Conservation (phyloP, 73 alveolate species). For the Blepharisma stoltei region DNA sequence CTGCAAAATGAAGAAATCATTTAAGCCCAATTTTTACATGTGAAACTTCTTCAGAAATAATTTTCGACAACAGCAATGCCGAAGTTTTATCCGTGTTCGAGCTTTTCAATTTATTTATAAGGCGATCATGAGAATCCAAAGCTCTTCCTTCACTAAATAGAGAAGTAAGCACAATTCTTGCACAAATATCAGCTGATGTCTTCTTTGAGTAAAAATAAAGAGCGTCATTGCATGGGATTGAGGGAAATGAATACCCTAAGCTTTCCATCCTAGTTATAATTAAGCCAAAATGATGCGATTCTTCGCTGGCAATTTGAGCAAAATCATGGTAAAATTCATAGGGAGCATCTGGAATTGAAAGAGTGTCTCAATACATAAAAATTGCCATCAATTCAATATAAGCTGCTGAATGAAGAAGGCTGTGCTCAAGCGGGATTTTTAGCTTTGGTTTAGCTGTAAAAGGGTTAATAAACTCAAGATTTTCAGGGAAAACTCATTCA, state of each 20-base stretch:
- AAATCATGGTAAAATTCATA: background rate
- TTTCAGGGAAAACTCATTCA: too few relatives aligned
- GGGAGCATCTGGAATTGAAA: background rate
- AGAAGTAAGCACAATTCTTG: background rate
- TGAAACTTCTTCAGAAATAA: background rate
- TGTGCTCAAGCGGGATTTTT: background rate
- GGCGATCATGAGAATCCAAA: background rate
- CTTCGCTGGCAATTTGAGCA: background rate
- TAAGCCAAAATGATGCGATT: background rate
- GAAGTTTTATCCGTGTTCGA: background rate
- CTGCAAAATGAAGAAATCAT: background rate
- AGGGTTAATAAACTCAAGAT: too few relatives aligned
- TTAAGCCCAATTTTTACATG: background rate
- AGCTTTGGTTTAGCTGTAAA: background rate
- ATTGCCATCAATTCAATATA: background rate
- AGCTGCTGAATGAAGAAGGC: background rate
- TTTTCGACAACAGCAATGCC: background rate
- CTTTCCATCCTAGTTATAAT: background rate
- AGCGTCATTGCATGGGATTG: background rate
- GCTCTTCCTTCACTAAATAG: background rate
- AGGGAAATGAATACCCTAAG: background rate
- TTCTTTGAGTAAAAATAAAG: background rate
- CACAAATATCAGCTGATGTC: background rate
- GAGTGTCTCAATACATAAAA: background rate
- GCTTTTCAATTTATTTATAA: background rate